Evolutionary conservation across 306 rosid genomes (phyloP).

Genomic region (Cicer yamashitae): DNA sequence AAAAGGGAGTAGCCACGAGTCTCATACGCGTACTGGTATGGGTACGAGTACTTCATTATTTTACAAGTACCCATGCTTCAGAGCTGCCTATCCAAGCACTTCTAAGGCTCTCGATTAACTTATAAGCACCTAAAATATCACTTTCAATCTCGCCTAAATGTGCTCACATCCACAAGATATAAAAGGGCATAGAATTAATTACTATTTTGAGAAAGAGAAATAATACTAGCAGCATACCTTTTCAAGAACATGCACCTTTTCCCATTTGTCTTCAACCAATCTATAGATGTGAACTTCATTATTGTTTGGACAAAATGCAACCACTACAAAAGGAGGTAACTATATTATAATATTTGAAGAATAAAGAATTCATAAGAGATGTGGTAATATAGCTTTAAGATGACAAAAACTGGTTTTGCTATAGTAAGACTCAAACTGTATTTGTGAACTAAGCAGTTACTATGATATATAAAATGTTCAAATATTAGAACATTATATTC

Average conservation of each 20-base stretch:
- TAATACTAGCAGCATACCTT: slow-evolving; percentile 61
- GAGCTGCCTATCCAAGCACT: background rate
- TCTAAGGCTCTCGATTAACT: slow-evolving; percentile 5
- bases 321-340: slow-evolving; percentile 64
- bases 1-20: too few species aligned
- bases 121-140: background rate
- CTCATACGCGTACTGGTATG: too few species aligned
- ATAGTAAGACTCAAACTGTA: slow-evolving; percentile 23
- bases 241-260: slow-evolving; percentile 87
- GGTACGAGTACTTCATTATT: too few species aligned
- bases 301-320: slow-evolving; percentile 91
- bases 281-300: slow-evolving; percentile 91
- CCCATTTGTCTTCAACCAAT: slow-evolving; percentile 89
- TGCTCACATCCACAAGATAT: slow-evolving; percentile 18
- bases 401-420: slow-evolving; percentile 16
- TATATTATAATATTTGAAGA: slow-evolving; percentile 26
- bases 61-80: too few species aligned
- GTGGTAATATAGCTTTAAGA: slow-evolving; percentile 17
- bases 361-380: slow-evolving; percentile 19
- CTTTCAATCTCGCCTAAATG: slow-evolving; percentile 28
- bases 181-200: background rate
- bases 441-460: background rate
- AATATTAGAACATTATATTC: slow-evolving; percentile 1
- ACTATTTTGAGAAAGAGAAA: slow-evolving; percentile 24
- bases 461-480: background rate